Conservation (phyloP, 352 stramenopile species). For the Globisporangium rhizosaccharum region DNA sequence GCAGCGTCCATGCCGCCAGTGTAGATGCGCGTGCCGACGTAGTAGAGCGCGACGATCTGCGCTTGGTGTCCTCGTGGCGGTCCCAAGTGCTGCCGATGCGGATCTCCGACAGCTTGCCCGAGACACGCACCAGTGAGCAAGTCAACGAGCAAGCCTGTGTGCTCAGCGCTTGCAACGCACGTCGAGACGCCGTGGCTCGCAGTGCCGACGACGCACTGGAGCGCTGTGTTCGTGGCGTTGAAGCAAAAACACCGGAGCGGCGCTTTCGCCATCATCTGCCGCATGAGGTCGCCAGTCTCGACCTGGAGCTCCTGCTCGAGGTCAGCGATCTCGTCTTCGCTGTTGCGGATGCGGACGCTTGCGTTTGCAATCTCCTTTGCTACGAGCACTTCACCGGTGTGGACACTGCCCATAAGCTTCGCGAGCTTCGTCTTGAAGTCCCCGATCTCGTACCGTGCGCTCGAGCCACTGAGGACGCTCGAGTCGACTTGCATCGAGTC, state of each 20-base stretch:
- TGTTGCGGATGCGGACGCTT: constrained; percentile 60
- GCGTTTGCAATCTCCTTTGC: constrained; percentile 55
- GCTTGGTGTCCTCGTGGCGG: constrained; percentile 54
- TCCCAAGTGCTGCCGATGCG: constrained; percentile 56
- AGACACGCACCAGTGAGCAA: constrained; percentile 61
- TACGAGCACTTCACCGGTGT: constrained; percentile 50
- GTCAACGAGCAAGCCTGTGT: constrained; percentile 57
- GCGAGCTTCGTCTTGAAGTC: constrained; percentile 75
- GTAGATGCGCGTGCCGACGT: constrained; percentile 55
- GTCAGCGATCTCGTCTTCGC: constrained; percentile 59
- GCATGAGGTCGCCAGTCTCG: constrained; percentile 69
- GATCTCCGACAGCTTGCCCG: constrained; percentile 56
- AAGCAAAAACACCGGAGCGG: constrained; percentile 71
- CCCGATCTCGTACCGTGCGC: constrained; percentile 62
- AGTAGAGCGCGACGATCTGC: constrained; percentile 63
- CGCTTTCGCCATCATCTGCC: constrained; percentile 57
- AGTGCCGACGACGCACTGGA: constrained; percentile 71
- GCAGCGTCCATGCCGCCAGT: constrained; percentile 61
- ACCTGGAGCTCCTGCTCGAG: constrained; percentile 59
- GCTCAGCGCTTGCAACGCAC: constrained; percentile 41
- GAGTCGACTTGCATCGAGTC: constrained; percentile 69
- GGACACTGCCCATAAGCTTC: constrained; percentile 61
- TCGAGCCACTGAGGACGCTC: constrained; percentile 44
- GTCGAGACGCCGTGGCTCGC: constrained; percentile 62
- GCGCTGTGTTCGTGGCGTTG: constrained; percentile 57